A percentile compares a stretch with the other conserved stretches of the same genome.
Evolutionary conservation across 2,329 filamentous ascomycete species (phyloP).

Genomic region (Podosphaera aphanis): DNA sequence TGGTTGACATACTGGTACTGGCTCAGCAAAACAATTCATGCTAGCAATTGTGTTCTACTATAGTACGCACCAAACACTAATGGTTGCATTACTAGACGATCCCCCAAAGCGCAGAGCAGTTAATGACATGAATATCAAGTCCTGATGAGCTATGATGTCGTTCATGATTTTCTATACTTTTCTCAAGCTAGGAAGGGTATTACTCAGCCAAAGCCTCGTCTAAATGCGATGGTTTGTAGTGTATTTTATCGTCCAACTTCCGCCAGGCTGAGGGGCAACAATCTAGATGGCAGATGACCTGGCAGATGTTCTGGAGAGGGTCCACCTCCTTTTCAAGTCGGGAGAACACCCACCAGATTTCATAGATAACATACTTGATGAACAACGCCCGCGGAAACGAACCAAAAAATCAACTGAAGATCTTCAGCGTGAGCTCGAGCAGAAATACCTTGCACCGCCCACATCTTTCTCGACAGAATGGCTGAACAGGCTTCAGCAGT

Average conservation of each 20-base stretch:
- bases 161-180: no score
- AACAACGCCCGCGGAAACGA: conserved; percentile 26
- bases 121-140: no score
- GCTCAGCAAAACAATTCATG: neutral
- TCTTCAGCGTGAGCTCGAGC: conserved; percentile 48
- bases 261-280: neutral
- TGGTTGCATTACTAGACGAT: no score
- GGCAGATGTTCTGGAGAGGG: conserved; percentile 24
- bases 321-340: conserved; percentile 20
- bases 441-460: conserved; percentile 57
- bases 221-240: no score
- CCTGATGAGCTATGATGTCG: no score
- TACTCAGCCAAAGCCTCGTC: neutral
- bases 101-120: no score
- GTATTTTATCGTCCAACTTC: neutral
- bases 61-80: no score
- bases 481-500: conserved; percentile 74
- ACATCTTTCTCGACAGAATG: conserved; percentile 60
- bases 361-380: conserved; percentile 37
- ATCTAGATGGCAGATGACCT: conserved; percentile 17
- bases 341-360: conserved; percentile 16
- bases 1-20: no score
- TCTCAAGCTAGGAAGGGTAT: no score
- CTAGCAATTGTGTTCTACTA: neutral
- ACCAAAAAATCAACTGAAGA: conserved; percentile 29